Percentiles rank a stretch among this genome's conserved stretches.
These are phyloP conservation scores for Eutrema yunnanense DNA, from an alignment of 345 rosid genomes.

Conservation along the genomic window DNA sequence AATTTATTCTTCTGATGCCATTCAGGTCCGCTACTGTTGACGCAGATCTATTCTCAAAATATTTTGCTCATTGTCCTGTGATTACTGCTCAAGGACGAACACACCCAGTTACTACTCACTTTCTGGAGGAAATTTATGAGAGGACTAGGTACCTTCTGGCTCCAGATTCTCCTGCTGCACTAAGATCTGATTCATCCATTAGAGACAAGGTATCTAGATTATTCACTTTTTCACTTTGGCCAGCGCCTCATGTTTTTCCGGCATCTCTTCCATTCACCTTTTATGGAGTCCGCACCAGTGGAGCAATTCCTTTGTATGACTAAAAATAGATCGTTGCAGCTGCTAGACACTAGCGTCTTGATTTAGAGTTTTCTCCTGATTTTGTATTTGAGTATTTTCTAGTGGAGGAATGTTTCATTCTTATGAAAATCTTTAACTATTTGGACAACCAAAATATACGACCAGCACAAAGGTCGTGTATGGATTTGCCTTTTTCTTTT, in stretches of 20 bases:
- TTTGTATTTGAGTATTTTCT: background rate
- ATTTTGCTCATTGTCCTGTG: conserved; percentile 87
- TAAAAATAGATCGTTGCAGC: background rate
- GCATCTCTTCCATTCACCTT: background rate
- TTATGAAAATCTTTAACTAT: background rate
- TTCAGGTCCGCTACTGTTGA: conserved; percentile 97
- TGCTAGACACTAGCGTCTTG: background rate
- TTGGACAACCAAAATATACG: background rate
- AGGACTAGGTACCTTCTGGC: conserved; percentile 56
- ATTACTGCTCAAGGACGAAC: conserved; percentile 85
- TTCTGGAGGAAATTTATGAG: conserved; percentile 87
- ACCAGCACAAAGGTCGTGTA: background rate
- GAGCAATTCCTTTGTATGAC: background rate
- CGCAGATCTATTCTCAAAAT: conserved; percentile 70
- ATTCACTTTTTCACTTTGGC: background rate
- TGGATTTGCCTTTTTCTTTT: background rate
- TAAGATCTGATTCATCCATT: conserved; percentile 48
- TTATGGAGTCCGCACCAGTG: background rate
- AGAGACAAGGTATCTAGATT: conserved; percentile 45
- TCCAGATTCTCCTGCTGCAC: conserved; percentile 81
- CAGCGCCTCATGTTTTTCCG: background rate
- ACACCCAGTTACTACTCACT: conserved; percentile 72
- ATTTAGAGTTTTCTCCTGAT: background rate
- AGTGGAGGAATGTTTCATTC: background rate
- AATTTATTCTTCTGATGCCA: conserved; percentile 6